A percentile compares a stretch with the other conserved stretches of the same genome.
phyloP scores from a whole-genome alignment of 2,329 filamentous ascomycete genomes.

The Malbranchea cinnamomea region DNA sequence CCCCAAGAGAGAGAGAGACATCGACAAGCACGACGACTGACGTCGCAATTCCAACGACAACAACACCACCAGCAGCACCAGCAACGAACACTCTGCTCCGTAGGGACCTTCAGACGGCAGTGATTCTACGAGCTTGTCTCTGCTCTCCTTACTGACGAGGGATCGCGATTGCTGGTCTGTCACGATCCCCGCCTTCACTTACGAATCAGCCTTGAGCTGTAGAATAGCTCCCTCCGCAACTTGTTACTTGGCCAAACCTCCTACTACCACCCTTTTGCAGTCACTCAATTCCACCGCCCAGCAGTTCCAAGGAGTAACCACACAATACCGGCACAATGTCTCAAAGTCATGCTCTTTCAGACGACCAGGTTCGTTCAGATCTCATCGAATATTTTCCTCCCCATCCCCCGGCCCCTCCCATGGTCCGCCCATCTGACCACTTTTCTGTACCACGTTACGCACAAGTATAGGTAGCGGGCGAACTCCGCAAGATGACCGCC shows the following conservation, averaged over 20 bases:
- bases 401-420: not conserved
- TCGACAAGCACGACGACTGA: no score
- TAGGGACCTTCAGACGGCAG: no score
- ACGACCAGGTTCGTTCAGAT: conserved; percentile 62
- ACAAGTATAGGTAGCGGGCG: conserved; percentile 63
- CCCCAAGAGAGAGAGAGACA: no score
- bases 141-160: no score
- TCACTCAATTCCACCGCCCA: conserved; percentile 11
- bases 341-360: conserved; percentile 84
- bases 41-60: no score
- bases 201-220: no score
- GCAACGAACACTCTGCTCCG: no score
- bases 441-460: not conserved
- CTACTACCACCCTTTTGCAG: conserved; percentile 4
- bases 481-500: conserved; percentile 99
- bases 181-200: no score
- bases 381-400: not conserved
- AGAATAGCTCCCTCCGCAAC: conserved; percentile 7
- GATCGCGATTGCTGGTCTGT: no score
- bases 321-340: conserved; percentile 58
- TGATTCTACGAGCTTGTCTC: no score
- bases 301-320: no score
- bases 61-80: no score
- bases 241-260: conserved; percentile 12
- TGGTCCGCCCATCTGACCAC: not conserved